A percentile compares a stretch with the other conserved stretches of the same genome.
Evolutionary conservation across 2,329 filamentous ascomycete genomes (phyloP).

Genomic region (Chaetomium globosum): DNA sequence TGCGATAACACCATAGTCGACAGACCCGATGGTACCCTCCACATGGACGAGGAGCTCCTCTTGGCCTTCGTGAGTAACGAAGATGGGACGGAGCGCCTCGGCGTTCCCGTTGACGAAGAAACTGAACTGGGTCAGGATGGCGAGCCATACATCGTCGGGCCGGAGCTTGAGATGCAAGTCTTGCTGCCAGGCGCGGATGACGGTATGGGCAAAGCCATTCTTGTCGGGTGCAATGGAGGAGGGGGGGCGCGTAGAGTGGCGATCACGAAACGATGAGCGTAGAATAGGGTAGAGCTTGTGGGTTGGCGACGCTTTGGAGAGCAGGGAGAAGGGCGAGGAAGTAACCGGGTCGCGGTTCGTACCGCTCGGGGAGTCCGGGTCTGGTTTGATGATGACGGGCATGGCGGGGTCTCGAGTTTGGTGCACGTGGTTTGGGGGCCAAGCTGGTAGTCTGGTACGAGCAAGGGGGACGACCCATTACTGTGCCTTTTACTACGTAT

Average conservation of each 20-base stretch:
- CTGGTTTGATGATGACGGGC: slow-evolving; percentile 12
- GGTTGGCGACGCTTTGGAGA: neutral
- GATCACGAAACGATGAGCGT: slow-evolving; percentile 16
- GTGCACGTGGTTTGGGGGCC: neutral
- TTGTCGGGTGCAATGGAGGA: slow-evolving; percentile 18
- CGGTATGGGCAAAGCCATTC: slow-evolving; percentile 41
- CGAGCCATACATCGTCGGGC: slow-evolving; percentile 55
- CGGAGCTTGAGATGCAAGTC: slow-evolving; percentile 50
- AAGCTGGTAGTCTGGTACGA: too few relatives aligned
- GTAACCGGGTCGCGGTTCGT: neutral
- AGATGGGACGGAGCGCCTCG: slow-evolving; percentile 47
- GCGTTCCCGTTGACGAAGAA: slow-evolving; percentile 50
- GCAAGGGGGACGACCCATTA: too few relatives aligned
- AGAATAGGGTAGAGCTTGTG: neutral
- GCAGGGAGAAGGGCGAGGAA: neutral
- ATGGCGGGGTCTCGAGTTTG: neutral
- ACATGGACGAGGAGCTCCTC: slow-evolving; percentile 44
- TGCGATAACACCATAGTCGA: neutral
- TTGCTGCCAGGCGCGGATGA: slow-evolving; percentile 44
- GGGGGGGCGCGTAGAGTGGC: neutral
- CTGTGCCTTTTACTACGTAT: too few relatives aligned
- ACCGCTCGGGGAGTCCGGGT: slow-evolving; percentile 1
- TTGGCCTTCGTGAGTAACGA: slow-evolving; percentile 48
- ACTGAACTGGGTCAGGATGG: slow-evolving; percentile 51
- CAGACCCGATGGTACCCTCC: neutral